These are phyloP conservation scores for Nitzschia palea DNA, from an alignment of 108 stramenopile species.

Conservation along the genomic window DNA sequence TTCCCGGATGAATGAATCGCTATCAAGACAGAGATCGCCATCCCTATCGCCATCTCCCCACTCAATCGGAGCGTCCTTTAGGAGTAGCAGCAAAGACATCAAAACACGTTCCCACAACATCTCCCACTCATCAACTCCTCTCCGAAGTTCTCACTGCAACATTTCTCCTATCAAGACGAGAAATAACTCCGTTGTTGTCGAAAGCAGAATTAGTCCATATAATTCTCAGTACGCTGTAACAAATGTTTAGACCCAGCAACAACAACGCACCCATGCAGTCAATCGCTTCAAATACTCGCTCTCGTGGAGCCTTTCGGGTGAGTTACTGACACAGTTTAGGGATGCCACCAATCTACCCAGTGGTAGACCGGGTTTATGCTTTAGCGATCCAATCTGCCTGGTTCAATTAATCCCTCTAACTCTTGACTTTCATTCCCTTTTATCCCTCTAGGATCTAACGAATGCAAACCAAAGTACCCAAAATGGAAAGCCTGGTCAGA, in stretches of 20 bases:
- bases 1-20: background rate
- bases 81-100: slow-evolving; percentile 27
- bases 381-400: too few relatives aligned
- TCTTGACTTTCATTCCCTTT: slow-evolving; percentile 2
- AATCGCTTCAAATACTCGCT: slow-evolving; percentile 27
- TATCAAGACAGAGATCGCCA: background rate
- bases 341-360: too few relatives aligned
- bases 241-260: slow-evolving; percentile 26
- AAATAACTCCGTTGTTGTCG: background rate
- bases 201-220: too few relatives aligned
- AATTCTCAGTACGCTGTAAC: too few relatives aligned
- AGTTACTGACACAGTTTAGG: too few relatives aligned
- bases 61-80: background rate
- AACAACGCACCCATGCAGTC: slow-evolving; percentile 12
- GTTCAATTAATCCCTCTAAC: too few relatives aligned
- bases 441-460: slow-evolving; percentile 25
- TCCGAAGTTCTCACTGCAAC: slow-evolving; percentile 13
- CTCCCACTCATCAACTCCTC: slow-evolving; percentile 8
- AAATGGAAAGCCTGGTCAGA: slow-evolving; percentile 35
- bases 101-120: slow-evolving; percentile 23
- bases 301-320: slow-evolving; percentile 40
- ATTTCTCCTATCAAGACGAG: background rate
- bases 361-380: too few relatives aligned
- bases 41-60: background rate
- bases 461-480: slow-evolving; percentile 29